A percentile compares a stretch with the other conserved stretches of the same genome.
phyloP scores from a whole-genome alignment of 2,329 filamentous ascomycete species.

The Xylaria sp. region DNA sequence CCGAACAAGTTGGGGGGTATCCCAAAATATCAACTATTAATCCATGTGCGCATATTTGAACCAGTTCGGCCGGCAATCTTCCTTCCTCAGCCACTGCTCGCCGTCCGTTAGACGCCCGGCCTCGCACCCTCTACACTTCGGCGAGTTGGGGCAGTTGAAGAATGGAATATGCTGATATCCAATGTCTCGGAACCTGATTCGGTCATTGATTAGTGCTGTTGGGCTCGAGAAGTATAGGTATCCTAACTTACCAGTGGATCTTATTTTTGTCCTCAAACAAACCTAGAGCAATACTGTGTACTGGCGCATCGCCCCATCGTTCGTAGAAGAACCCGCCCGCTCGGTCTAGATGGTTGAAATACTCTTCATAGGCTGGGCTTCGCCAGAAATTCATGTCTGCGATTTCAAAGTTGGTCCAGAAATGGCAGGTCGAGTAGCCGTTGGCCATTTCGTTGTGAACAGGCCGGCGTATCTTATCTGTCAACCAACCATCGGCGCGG shows the following conservation, averaged over 20 bases:
- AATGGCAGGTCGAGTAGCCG: conserved; percentile 97
- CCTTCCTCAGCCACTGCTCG: conserved; percentile 83
- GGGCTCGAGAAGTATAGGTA: neutral
- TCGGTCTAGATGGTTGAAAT: conserved; percentile 93
- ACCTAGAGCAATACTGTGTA: conserved; percentile 92
- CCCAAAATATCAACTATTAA: conserved; percentile 53
- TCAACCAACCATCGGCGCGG: conserved; percentile 89
- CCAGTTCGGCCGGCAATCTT: conserved; percentile 96
- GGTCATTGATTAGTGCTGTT: conserved; percentile 39
- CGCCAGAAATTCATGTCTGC: conserved; percentile 94
- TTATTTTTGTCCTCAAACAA: conserved; percentile 91
- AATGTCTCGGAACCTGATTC: conserved; percentile 93
- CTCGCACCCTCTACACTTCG: conserved; percentile 90
- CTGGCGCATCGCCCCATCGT: conserved; percentile 96
- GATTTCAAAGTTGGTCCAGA: conserved; percentile 99
- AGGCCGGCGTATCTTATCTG: conserved; percentile 79
- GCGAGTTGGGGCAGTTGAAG: conserved; percentile 98
- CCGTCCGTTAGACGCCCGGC: conserved; percentile 90
- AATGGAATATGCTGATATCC: conserved; percentile 98
- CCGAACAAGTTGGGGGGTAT: conserved; percentile 39
- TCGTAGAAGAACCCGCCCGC: conserved; percentile 99
- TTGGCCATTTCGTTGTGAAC: conserved; percentile 84
- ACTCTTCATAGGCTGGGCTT: conserved; percentile 89
- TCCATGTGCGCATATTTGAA: conserved; percentile 93
- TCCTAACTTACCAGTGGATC: conserved; percentile 82